Conservation (phyloP, 495 filamentous ascomycete species). For the Lasiosphaeria hispida region DNA sequence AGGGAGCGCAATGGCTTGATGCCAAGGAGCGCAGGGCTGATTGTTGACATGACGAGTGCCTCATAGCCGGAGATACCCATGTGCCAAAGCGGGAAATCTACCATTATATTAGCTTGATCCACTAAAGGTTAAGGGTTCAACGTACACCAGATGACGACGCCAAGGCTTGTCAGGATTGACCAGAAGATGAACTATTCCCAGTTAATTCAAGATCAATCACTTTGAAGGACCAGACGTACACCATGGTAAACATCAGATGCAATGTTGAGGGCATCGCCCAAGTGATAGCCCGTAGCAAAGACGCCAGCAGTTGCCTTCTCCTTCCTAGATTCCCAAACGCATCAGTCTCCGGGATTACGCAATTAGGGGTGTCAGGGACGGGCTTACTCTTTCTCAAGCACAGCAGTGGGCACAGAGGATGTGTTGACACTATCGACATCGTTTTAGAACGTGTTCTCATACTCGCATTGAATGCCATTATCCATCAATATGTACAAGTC, state of each 20-base stretch:
- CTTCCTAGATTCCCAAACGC: conserved; percentile 56
- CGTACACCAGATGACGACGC: conserved; percentile 91
- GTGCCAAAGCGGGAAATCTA: conserved; percentile 98
- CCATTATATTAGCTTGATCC: not conserved
- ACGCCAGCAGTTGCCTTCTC: conserved; percentile 68
- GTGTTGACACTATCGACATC: conserved; percentile 47
- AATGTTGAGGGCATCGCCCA: conserved; percentile 73
- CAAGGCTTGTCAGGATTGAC: conserved; percentile 87
- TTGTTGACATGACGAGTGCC: conserved; percentile 76
- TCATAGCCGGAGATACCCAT: conserved; percentile 99
- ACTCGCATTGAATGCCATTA: conserved; percentile 38
- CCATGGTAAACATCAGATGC: conserved; percentile 90
- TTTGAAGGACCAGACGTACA: conserved; percentile 48
- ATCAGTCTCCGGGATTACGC: not conserved
- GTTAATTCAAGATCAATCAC: not conserved
- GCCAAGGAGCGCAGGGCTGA: conserved; percentile 78
- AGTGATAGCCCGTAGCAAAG: conserved; percentile 70
- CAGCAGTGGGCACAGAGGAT: conserved; percentile 63
- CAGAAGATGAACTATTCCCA: conserved; percentile 82
- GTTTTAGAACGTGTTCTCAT: conserved; percentile 41
- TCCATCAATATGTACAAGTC: conserved; percentile 28
- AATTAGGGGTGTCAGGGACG: not conserved
- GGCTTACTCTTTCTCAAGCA: conserved; percentile 84
- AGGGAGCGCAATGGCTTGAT: conserved; percentile 66
- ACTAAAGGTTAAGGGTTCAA: conserved; percentile 6